These are phyloP conservation scores for Candida sanyaensis DNA, from an alignment of 1,139 yeast species.

Conservation along the genomic window DNA sequence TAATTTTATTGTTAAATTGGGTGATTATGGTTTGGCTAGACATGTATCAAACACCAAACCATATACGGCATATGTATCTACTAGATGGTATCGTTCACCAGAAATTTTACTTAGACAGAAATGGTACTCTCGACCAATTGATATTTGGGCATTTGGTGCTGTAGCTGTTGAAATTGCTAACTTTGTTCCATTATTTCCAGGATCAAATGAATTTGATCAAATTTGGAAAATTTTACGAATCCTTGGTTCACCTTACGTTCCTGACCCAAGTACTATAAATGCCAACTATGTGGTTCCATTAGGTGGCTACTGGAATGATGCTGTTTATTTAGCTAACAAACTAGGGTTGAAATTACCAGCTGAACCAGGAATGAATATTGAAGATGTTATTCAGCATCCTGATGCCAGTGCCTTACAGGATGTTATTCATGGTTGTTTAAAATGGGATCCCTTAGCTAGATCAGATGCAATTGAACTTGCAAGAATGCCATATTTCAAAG, in stretches of 20 bases:
- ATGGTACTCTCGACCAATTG: constrained; percentile 73
- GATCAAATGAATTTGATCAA: constrained; percentile 77
- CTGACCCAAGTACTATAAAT: constrained; percentile 6
- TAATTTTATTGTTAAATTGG: constrained; percentile 71
- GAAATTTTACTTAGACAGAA: constrained; percentile 76
- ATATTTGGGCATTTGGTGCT: constrained; percentile 93
- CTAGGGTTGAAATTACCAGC: constrained; percentile 58
- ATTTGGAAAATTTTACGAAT: constrained; percentile 62
- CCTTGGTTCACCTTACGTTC: constrained; percentile 65
- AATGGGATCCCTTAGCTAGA: constrained; percentile 66
- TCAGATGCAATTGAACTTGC: constrained; percentile 48
- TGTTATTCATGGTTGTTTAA: constrained; percentile 56
- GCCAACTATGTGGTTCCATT: constrained; percentile 38
- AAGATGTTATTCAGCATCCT: constrained; percentile 27
- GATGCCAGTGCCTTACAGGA: constrained; percentile 38
- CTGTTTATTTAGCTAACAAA: constrained; percentile 47
- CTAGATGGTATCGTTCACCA: constrained; percentile 96
- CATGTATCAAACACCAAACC: constrained; percentile 53
- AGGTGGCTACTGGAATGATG: constrained; percentile 73
- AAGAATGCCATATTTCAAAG: constrained; percentile 53
- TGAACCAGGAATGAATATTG: constrained; percentile 28
- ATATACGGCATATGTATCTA: constrained; percentile 83
- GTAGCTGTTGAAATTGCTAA: constrained; percentile 82
- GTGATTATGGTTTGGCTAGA: constrained; percentile 91
- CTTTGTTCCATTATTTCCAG: constrained; percentile 82